phyloP scores from a whole-genome alignment of 495 filamentous ascomycete genomes.

The Oidiodendron maius region DNA sequence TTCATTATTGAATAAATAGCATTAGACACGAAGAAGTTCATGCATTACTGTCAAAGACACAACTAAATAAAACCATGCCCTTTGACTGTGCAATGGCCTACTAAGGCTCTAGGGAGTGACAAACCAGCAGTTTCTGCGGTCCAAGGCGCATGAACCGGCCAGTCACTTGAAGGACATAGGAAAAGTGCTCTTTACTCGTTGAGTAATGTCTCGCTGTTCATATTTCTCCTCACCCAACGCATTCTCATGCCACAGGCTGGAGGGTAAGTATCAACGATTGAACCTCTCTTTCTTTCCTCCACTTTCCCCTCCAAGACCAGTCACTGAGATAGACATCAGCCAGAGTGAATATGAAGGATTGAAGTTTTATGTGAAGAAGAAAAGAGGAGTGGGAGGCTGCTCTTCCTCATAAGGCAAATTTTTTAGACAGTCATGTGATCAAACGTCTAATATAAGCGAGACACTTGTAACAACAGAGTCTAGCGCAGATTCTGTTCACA shows the following conservation, averaged over 20 bases:
- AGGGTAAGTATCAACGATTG: constrained; percentile 43
- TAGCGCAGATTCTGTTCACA: too few relatives aligned
- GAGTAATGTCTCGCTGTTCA: constrained; percentile 19
- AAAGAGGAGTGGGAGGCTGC: constrained; percentile 30
- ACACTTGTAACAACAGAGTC: constrained; percentile 8
- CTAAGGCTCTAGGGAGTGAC: too few relatives aligned
- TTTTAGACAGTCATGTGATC: constrained; percentile 10
- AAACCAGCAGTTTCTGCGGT: too few relatives aligned
- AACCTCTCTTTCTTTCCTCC: constrained; percentile 61
- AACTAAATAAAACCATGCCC: too few relatives aligned
- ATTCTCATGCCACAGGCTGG: constrained; percentile 30
- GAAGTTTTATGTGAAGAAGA: constrained; percentile 54
- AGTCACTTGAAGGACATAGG: neutral
- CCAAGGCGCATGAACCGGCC: too few relatives aligned
- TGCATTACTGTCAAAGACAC: too few relatives aligned
- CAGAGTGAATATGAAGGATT: constrained; percentile 83
- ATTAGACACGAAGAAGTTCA: too few relatives aligned
- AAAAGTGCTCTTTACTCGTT: neutral
- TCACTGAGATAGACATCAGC: constrained; percentile 50
- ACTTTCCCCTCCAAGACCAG: constrained; percentile 69
- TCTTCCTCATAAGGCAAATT: constrained; percentile 5
- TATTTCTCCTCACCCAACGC: constrained; percentile 24
- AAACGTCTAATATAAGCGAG: constrained; percentile 2
- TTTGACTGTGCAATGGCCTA: too few relatives aligned
- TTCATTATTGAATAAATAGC: too few relatives aligned